A percentile compares a stretch with the other conserved stretches of the same genome.
These are phyloP conservation scores for Cylindrodendrum hubeiense DNA, from an alignment of 2,329 filamentous ascomycete genomes.

Conservation along the genomic window DNA sequence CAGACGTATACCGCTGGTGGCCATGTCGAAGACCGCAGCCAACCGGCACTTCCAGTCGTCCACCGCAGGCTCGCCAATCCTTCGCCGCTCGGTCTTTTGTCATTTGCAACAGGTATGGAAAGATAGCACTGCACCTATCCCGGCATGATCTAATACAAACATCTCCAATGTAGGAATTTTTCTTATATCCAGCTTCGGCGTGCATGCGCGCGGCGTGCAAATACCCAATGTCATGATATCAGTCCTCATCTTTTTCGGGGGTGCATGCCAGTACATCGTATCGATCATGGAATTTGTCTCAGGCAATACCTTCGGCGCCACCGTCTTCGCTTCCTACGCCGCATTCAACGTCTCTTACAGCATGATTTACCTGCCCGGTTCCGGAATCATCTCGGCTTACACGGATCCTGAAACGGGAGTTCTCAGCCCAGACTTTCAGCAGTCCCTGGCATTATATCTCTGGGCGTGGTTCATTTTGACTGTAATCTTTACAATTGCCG, in stretches of 20 bases:
- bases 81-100: slow-evolving; percentile 27
- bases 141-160: neutral
- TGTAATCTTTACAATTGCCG: slow-evolving; percentile 24
- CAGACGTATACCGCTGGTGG: slow-evolving; percentile 12
- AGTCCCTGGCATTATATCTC: slow-evolving; percentile 24
- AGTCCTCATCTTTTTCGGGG: slow-evolving; percentile 29
- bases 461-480: slow-evolving; percentile 32
- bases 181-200: slow-evolving; percentile 29
- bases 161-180: slow-evolving; percentile 24
- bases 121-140: neutral
- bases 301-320: slow-evolving; percentile 30
- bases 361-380: slow-evolving; percentile 29
- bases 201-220: slow-evolving; percentile 29
- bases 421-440: slow-evolving; percentile 26
- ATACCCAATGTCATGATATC: slow-evolving; percentile 33
- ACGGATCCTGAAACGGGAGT: slow-evolving; percentile 15
- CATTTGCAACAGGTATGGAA: slow-evolving; percentile 25
- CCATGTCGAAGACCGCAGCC: slow-evolving; percentile 18
- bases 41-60: slow-evolving; percentile 19
- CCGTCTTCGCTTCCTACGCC: slow-evolving; percentile 30
- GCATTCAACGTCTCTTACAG: slow-evolving; percentile 32
- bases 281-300: slow-evolving; percentile 30
- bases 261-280: slow-evolving; percentile 29
- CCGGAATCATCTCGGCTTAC: slow-evolving; percentile 29
- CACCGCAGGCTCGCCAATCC: slow-evolving; percentile 26